Evolutionary conservation across 208 protist genomes (phyloP), one percentile per base, ranked within the genome.

Genomic region (Crithidia acanthocephali): DNA sequence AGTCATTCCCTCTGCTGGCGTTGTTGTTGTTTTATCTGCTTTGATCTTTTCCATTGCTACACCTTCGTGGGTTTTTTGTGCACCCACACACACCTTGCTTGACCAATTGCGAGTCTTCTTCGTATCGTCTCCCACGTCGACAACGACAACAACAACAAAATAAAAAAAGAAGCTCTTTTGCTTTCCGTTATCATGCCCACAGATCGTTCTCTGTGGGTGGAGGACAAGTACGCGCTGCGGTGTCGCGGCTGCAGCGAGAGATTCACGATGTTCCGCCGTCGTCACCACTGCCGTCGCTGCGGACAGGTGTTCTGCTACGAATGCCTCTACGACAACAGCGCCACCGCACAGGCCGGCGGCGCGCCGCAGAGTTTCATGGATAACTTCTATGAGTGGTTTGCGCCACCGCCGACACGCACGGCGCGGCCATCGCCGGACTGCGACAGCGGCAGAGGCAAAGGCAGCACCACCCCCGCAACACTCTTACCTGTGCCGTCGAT

Each of bases 211-310:
- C 67, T 96, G 5, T 96, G 91, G 91, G 88, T 96, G 16, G 86
- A 90, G 20, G 91, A 96, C 69, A 71, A 70, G 28, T 92, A 90
- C 53, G 91, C 84, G 7, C 42, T 83, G 35, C 84, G 83, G 16
- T 96, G 91, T 59, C 60, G 85, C 20, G 71, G 68, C 1, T 96
- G 91, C 60, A 59, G 80, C 10, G 70, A 78, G 30, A 73, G 69
- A 60, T 96, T 96, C 63, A 83, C 76, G 0, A 53, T 90, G n/a
- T 56, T 92, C 22, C 73, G 84, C 9, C 84, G 91, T 16, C 82
- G 83, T 9, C 91, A 96, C 66, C 91, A 96, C 68, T 96, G 91
- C 68, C 77, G 91, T 1, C 70, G 85, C 45, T 96, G 91, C 53
- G 91, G 91, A 3, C 88, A 94, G 63, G 76, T 96, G 2, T 96